Percentiles rank a stretch among this genome's conserved stretches.
phyloP scores from a whole-genome alignment of 1,284 basidiomycete genomes.

The Ganoderma meredithae region DNA sequence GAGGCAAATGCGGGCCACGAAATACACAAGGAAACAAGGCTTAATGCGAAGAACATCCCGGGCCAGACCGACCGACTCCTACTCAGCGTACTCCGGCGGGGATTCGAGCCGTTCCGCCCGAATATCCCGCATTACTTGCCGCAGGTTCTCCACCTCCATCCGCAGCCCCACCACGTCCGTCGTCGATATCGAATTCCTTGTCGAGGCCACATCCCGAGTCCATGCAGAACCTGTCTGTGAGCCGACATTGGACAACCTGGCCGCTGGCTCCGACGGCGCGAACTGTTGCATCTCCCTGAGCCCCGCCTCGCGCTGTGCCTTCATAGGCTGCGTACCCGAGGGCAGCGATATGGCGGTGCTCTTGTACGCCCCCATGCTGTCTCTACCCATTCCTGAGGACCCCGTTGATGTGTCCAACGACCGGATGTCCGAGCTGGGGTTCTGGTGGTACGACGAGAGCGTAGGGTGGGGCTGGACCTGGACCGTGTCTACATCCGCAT shows the following conservation, averaged over 20 bases:
- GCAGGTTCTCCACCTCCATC: slow-evolving; percentile 38
- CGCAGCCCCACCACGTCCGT: slow-evolving; percentile 35
- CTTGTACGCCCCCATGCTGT: slow-evolving; percentile 1
- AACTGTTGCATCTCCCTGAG: slow-evolving; percentile 16
- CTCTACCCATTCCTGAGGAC: neutral
- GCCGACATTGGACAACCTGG: neutral
- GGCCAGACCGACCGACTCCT: no score
- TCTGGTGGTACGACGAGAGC: slow-evolving; percentile 15
- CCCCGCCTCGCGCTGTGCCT: slow-evolving; percentile 26
- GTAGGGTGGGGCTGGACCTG: slow-evolving; percentile 10
- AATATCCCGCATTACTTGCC: slow-evolving; percentile 38
- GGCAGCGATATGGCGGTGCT: neutral
- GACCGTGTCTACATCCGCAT: slow-evolving; percentile 13
- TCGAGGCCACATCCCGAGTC: slow-evolving; percentile 35
- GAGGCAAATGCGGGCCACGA: no score
- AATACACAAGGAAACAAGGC: no score
- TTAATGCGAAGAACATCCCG: neutral
- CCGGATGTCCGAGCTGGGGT: neutral
- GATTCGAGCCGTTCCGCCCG: slow-evolving; percentile 34
- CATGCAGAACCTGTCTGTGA: slow-evolving; percentile 18
- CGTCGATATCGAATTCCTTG: slow-evolving; percentile 5
- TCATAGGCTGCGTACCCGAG: neutral
- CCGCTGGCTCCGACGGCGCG: slow-evolving; percentile 22
- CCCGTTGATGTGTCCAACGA: slow-evolving; percentile 8
- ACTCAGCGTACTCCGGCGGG: slow-evolving; percentile 31